Base-by-base conservation (phyloP, 1,284 basidiomycete species). In the Ustilago cynodontis region DNA sequence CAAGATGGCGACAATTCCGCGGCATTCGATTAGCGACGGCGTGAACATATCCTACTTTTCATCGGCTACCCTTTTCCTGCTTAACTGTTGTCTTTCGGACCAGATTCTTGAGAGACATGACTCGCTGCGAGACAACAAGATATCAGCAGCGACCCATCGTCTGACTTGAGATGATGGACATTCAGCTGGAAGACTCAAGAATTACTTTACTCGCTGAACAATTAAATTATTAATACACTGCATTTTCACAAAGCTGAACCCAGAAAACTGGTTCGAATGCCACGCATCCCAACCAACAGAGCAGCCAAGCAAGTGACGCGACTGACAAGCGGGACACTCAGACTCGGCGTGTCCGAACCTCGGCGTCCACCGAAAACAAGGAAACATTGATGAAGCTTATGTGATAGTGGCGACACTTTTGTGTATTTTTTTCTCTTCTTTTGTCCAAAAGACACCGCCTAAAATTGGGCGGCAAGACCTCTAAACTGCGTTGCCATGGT, bases 291-390 rank as follows among this genome's bases (percentile, higher is more conserved):
- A n/a, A n/a, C n/a, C n/a, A n/a, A n/a, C n/a, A n/a, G n/a, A n/a
- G n/a, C n/a, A n/a, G n/a, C n/a, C n/a, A n/a, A n/a, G n/a, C n/a
- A n/a, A n/a, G n/a, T n/a, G n/a, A n/a, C n/a, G n/a, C n/a, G n/a
- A 47, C 56, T 31, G 56, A 49, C 56, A 43, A 43, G 41, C 18
- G 41, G 43, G 43, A 47, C 41, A 26, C 56, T 39, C 20, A 22
- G 22, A 37, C 33, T 35, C 22, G 52, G 35, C 52, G 39, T 54
- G 47, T 14, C 47, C 24, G 24, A 49, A 49, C 47, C 24, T 49
- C 47, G 47, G 47, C 47, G 14, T 49, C 47, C 47, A 16, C 47
- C 26, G 14, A 49, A 24, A 14, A 2, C n/a, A 22, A 14, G 24
- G 24, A 22, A 45, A 20, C 7, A 22, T 10, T 4, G 41, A 37